Conservation (phyloP, 1,284 basidiomycete genomes). For the Tilletiaria anomala region DNA sequence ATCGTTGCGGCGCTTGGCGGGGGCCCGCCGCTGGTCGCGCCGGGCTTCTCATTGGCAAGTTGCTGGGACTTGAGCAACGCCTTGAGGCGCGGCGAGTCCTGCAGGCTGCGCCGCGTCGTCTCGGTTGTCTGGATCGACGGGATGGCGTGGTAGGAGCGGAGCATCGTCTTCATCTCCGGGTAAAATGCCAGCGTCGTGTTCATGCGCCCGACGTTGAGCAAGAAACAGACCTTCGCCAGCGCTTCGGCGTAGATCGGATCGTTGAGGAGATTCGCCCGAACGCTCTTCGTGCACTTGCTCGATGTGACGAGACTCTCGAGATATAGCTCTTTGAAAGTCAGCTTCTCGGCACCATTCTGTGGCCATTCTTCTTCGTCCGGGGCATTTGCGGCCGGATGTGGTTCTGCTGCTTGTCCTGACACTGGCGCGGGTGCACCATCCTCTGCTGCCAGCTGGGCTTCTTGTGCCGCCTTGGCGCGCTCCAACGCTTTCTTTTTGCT, state of each 20-base stretch:
- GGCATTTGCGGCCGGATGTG: not conserved
- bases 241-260: slow-evolving; percentile 64
- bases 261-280: slow-evolving; percentile 68
- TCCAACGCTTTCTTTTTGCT: too few species aligned
- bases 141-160: slow-evolving; percentile 67
- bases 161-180: slow-evolving; percentile 61
- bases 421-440: too few species aligned
- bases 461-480: too few species aligned
- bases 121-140: slow-evolving; percentile 56
- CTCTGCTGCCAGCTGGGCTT: too few species aligned
- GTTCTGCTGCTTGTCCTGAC: too few species aligned
- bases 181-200: slow-evolving; percentile 78
- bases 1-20: too few species aligned
- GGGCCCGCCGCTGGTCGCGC: slow-evolving; percentile 14
- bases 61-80: slow-evolving; percentile 60
- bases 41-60: slow-evolving; percentile 52
- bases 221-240: slow-evolving; percentile 60
- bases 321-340: slow-evolving; percentile 67
- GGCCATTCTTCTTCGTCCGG: slow-evolving; percentile 16
- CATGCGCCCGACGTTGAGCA: slow-evolving; percentile 81
- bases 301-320: slow-evolving; percentile 63
- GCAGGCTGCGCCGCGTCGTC: slow-evolving; percentile 54
- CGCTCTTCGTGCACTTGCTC: slow-evolving; percentile 66
- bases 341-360: slow-evolving; percentile 19
- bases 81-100: slow-evolving; percentile 68